Conservation (phyloP, 2,329 filamentous ascomycete genomes). For the Plectosphaerella sp. region DNA sequence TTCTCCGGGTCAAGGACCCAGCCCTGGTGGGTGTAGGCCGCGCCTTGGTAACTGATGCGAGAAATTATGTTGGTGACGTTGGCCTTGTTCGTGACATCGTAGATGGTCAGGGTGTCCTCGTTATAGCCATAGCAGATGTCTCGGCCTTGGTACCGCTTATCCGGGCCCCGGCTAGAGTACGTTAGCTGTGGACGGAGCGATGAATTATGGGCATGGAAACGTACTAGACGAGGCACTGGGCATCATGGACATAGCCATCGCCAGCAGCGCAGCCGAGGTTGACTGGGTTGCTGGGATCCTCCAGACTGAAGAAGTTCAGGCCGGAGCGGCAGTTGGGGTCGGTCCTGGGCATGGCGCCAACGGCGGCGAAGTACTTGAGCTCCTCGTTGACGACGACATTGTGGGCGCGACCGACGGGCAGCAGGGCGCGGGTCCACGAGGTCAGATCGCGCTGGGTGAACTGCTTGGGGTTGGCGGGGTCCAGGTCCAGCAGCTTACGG, state of each 20-base stretch:
- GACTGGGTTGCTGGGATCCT: slow-evolving; percentile 47
- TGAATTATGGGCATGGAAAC: background rate
- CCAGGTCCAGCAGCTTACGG: slow-evolving; percentile 29
- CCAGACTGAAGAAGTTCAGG: slow-evolving; percentile 54
- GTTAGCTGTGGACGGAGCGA: slow-evolving; percentile 22
- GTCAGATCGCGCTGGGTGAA: slow-evolving; percentile 23
- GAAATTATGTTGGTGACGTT: slow-evolving; percentile 39
- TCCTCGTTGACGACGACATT: slow-evolving; percentile 45
- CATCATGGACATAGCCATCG: slow-evolving; percentile 58
- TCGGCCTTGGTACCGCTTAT: slow-evolving; percentile 37
- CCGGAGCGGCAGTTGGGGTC: slow-evolving; percentile 40
- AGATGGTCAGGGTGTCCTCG: slow-evolving; percentile 45
- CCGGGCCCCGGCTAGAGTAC: slow-evolving; percentile 45
- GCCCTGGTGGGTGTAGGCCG: slow-evolving; percentile 55
- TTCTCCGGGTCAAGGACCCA: slow-evolving; percentile 42
- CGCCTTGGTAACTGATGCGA: slow-evolving; percentile 49
- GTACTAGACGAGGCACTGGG: slow-evolving; percentile 48
- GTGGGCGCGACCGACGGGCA: slow-evolving; percentile 32
- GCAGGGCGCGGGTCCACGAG: slow-evolving; percentile 20
- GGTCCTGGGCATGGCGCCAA: slow-evolving; percentile 32
- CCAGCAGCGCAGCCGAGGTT: slow-evolving; percentile 46
- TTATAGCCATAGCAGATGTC: slow-evolving; percentile 56
- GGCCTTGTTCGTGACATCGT: slow-evolving; percentile 46
- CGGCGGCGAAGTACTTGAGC: slow-evolving; percentile 38
- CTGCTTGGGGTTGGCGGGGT: slow-evolving; percentile 26